phyloP scores from a whole-genome alignment of 306 rosid species.

The Cicer pinnatifidum region DNA sequence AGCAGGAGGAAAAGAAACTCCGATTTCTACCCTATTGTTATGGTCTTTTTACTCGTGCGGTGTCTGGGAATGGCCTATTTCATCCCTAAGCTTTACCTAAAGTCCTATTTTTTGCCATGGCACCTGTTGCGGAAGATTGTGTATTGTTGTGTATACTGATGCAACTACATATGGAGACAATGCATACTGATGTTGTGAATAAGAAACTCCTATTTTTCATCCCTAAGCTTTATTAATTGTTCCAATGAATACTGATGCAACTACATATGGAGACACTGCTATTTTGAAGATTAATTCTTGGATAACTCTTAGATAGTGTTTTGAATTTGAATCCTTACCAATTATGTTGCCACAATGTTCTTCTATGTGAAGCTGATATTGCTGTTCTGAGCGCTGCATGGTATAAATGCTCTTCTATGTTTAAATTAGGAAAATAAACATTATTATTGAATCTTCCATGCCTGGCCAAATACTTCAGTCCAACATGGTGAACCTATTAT shows the following conservation, averaged over 20 bases:
- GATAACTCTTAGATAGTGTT: background rate
- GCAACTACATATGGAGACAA: background rate
- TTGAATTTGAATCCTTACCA: background rate
- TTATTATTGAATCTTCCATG: background rate
- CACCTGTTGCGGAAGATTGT: slow-evolving; percentile 35
- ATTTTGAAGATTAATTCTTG: slow-evolving; percentile 28
- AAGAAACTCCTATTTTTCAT: no score
- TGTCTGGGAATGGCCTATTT: slow-evolving; percentile 53
- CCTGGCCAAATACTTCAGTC: background rate
- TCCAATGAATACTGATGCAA: background rate
- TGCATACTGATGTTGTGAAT: background rate
- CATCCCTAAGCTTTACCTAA: slow-evolving; percentile 48
- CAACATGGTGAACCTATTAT: background rate
- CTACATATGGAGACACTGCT: slow-evolving; percentile 17
- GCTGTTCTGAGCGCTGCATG: background rate
- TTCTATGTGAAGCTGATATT: background rate
- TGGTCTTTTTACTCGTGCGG: slow-evolving; percentile 54
- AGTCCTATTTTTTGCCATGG: no score
- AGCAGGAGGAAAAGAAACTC: slow-evolving; percentile 44
- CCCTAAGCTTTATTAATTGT: no score
- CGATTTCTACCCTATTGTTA: slow-evolving; percentile 42
- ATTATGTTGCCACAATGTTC: background rate
- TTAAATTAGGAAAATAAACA: background rate
- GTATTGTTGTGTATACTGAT: slow-evolving; percentile 21
- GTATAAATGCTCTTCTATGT: background rate